Evolutionary conservation across 345 rosid species (phyloP), one percentile per base, ranked within the genome.

Genomic region (Boechera divaricarpa): DNA sequence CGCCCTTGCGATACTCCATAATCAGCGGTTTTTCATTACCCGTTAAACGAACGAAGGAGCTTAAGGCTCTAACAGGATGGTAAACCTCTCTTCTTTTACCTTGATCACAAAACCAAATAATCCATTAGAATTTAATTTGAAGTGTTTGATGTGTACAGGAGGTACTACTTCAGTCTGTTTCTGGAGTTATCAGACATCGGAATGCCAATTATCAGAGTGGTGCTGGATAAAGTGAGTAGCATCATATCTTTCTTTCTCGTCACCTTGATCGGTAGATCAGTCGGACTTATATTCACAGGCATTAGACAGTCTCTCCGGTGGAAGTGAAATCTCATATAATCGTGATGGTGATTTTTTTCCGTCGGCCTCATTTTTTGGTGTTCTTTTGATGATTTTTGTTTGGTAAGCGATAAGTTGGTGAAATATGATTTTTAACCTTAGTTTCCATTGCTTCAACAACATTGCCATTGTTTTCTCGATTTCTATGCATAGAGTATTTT

Each of bases 41-140:
- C 2, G 90, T 89, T 11, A 90, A 87, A 71, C 92, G 97, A 80
- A 89, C 89, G 45, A 90, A 85, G 87, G 98, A 92, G 76, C 76
- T 94, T 52, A 90, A 90, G 79, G 92, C 94, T 82, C 80, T 94
- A 78, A 83, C 85, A 1, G 98, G 97, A 60, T 94, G 98, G 98
- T 94, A 86, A 53, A 86, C 67, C 10, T 80, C 77, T 47, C n/a
- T 62, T 54, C 63, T 81, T 62, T 78, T 15, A 29, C 56, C 63
- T 45, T n/a, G 5, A 13, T 41, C 67, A 44, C 54, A 12, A 59
- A 39, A 67, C 70, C 51, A 3, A 49, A 29, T 24, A 0, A 1
- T 26, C 18, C 4, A 60, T 13, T 10, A 49, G 1, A 49, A 10
- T 28, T 26, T 47, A 7, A 65, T 44, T 64, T 16, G 41, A 21